Evolutionary conservation across 2,329 filamentous ascomycete genomes (phyloP), one percentile per base, ranked within the genome.

Genomic region (Trichoderma endophyticum): DNA sequence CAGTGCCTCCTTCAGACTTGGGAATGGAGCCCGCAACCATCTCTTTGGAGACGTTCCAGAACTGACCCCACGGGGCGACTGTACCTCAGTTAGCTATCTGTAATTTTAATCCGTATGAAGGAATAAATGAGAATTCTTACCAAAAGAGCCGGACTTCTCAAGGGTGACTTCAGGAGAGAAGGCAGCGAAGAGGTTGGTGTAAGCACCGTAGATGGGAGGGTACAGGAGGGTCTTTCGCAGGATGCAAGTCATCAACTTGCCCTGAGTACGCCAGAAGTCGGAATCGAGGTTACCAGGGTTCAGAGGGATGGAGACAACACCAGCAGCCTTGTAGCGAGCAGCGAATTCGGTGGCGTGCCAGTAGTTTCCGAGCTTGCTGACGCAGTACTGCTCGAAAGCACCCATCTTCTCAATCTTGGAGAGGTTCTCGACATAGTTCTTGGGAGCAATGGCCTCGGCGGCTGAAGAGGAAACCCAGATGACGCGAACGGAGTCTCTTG

Each of bases 241-340:
- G 21, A 71, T 36, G 15, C 32, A 59, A 21, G 26, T 51, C 61
- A 34, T 51, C n/a, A 71, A 62, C 30, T n/a, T 43, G 39, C 61
- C 62, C n/a, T 71, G 76, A 1, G 75, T 75, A 12, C 82, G 80
- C 73, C 75, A 78, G n/a, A 84, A 75, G 8, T 83, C 81, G 0
- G 81, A 81, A 43, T 79, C 73, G 1, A 84, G 77, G 71, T 82
- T 82, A 6, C 83, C 83, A 0, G 83, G 83, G 73, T 84, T 84
- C 32, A 83, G 71, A 0, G 81, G 34, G 32, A 72, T 72, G 26
- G 77, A 77, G 3, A 82, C 51, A 0, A 83, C 73, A 12, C 80
- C 80, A 24, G 79, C 75, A 0, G n/a, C 54, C 24, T 69, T 73
- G 73, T 80, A 32, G 51, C 79, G 73, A 3, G 72, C 57, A 48